Base-by-base conservation (phyloP, 2,329 filamentous ascomycete species). In the Exophiala dermatitidis region DNA sequence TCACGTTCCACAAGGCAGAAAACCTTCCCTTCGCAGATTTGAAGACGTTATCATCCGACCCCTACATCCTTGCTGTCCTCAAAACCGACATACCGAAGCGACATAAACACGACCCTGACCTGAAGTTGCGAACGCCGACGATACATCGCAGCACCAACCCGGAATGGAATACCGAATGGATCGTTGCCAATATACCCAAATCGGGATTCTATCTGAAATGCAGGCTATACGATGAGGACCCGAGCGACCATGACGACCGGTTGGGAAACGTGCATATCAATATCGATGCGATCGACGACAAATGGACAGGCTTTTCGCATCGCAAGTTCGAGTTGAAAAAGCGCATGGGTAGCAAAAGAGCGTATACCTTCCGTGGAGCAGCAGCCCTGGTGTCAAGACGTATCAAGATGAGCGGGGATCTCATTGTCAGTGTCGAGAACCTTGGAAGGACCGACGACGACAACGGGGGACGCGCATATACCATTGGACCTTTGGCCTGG, bases 151-250 rank as follows among this genome's bases (percentile, higher is more conserved):
- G 79, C 38, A 84, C 82, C 1, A 80, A 90, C 62, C 90, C 91
- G 0, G 76, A 74, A 45, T 97, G 91, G 91, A 78, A 95, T 45
- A 81, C 84, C 36, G 80, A 88, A 56, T 97, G 91, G 91, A 77
- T 89, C 26, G 85, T 97, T 28, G 88, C 88, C 56, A 94, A 95
- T 62, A 79, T 96, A 1, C 90, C 91, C 0, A 74, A 83, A 0
- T 81, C 79, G 0, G 90, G 90, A 3, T 95, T 95, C 71, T 79
- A 77, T 52, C 77, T 97, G 62, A 95, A 95, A 67, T 89, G 88
- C 57, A 80, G 88, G 49, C 71, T 97, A 12, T 94, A 90, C 70
- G 91, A 97, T 65, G 91, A 97, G 68, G 91, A 97, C 69, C 82
- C 84, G 33, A 81, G 84, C 1, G 88, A 96, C 67, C 82, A 86